Evolutionary conservation across 257 asterid species (phyloP).

Genomic region (Solanum ossicruentum): DNA sequence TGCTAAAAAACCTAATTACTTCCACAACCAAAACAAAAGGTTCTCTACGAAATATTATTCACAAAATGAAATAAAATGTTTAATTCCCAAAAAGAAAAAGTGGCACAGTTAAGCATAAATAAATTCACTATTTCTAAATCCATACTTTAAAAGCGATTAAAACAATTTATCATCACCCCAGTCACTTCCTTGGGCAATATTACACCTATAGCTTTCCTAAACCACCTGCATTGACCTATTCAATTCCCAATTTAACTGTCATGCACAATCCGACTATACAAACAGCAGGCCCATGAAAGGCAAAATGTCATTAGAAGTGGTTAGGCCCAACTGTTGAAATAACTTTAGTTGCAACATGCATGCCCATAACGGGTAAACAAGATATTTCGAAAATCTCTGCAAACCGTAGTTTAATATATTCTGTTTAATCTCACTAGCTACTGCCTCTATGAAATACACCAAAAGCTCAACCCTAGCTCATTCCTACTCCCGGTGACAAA

Average conservation of each 20-base stretch:
- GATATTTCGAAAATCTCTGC: too few relatives aligned
- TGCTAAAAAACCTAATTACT: background rate
- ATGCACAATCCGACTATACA: background rate
- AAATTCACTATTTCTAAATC: background rate
- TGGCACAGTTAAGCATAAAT: background rate
- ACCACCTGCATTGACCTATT: background rate
- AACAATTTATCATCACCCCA: background rate
- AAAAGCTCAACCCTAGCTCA: too few relatives aligned
- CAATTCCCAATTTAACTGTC: background rate
- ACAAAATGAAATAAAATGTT: background rate
- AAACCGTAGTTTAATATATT: too few relatives aligned
- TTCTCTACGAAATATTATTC: background rate
- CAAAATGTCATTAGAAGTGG: too few relatives aligned
- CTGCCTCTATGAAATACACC: too few relatives aligned
- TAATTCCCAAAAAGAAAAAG: background rate
- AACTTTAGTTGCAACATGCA: too few relatives aligned
- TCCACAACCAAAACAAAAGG: background rate
- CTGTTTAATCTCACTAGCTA: too few relatives aligned
- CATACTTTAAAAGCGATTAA: background rate
- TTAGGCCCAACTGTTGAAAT: too few relatives aligned
- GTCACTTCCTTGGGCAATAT: background rate
- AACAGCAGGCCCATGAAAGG: too few relatives aligned
- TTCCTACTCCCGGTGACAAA: too few relatives aligned
- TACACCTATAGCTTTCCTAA: background rate
- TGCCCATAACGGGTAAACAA: too few relatives aligned